Conservation (phyloP, 768 basidiomycete species). For the Hortiboletus campestris region DNA sequence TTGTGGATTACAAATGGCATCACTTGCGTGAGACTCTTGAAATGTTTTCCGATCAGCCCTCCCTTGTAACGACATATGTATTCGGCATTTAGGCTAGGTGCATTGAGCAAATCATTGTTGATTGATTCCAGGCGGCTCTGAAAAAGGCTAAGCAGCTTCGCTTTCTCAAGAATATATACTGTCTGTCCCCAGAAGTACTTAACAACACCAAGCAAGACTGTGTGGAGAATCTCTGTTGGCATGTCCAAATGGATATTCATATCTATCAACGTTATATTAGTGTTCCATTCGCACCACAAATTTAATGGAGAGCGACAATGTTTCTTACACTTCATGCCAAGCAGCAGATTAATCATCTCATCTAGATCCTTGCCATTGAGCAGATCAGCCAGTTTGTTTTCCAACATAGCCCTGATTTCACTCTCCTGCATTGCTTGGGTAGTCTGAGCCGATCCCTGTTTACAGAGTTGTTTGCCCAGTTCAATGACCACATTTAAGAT, state of each 20-base stretch:
- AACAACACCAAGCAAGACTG: conserved; percentile 32
- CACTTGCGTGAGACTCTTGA: conserved; percentile 30
- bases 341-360: no score
- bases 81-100: conserved; percentile 25
- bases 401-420: no score
- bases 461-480: no score
- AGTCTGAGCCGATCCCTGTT: no score
- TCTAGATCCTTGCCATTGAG: no score
- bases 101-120: conserved; percentile 20
- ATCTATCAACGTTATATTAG: no score
- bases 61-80: conserved; percentile 34
- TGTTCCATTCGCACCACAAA: no score
- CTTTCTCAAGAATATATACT: conserved; percentile 20
- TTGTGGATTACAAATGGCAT: conserved; percentile 32
- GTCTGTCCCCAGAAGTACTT: conserved; percentile 35
- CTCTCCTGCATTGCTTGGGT: no score
- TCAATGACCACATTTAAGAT: no score
- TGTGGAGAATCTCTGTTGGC: conserved; percentile 36
- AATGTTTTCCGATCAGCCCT: conserved; percentile 32
- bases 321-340: no score
- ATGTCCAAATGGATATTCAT: conserved; percentile 24
- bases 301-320: no score
- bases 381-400: no score
- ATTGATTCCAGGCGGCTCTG: conserved; percentile 26
- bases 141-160: conserved; percentile 17